Conservation (phyloP, 768 basidiomycete species). For the Phanerochaete sordida region DNA sequence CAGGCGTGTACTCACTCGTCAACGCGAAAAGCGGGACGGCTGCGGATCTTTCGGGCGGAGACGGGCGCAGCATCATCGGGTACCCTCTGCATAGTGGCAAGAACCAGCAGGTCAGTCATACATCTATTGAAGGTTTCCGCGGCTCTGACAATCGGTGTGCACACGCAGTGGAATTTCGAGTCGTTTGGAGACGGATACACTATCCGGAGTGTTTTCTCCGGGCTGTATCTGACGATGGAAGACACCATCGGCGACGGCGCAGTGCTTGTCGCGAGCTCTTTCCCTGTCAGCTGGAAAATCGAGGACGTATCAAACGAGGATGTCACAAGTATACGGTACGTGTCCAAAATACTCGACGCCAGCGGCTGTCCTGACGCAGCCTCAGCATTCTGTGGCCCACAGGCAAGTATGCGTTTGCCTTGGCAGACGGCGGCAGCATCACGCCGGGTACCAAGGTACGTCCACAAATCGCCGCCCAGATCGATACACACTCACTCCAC, state of each 20-base stretch:
- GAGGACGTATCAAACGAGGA: conserved; percentile 14
- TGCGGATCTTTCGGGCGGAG: conserved; percentile 21
- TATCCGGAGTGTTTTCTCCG: conserved; percentile 15
- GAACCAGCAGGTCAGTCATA: conserved; percentile 21
- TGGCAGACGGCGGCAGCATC: conserved; percentile 18
- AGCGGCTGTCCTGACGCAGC: neutral
- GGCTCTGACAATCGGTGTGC: neutral
- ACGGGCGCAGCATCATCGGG: conserved; percentile 21
- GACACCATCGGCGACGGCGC: conserved; percentile 12
- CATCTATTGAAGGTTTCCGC: neutral
- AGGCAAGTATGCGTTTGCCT: conserved; percentile 18
- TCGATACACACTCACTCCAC: neutral
- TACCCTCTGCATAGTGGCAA: conserved; percentile 18
- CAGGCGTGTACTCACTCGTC: conserved; percentile 22
- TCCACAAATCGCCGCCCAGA: neutral
- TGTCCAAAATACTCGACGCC: neutral
- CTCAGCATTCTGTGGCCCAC: conserved; percentile 23
- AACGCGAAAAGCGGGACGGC: conserved; percentile 23
- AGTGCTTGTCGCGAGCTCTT: conserved; percentile 21
- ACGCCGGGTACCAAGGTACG: conserved; percentile 20
- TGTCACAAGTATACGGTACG: conserved; percentile 16
- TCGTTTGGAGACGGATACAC: conserved; percentile 23
- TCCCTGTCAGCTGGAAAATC: conserved; percentile 22
- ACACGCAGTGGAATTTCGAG: conserved; percentile 22
- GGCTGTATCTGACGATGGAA: conserved; percentile 19